Evolutionary conservation across 225 moss, liverwort and hornwort species (phyloP).

Genomic region (Marchantia paleacea): DNA sequence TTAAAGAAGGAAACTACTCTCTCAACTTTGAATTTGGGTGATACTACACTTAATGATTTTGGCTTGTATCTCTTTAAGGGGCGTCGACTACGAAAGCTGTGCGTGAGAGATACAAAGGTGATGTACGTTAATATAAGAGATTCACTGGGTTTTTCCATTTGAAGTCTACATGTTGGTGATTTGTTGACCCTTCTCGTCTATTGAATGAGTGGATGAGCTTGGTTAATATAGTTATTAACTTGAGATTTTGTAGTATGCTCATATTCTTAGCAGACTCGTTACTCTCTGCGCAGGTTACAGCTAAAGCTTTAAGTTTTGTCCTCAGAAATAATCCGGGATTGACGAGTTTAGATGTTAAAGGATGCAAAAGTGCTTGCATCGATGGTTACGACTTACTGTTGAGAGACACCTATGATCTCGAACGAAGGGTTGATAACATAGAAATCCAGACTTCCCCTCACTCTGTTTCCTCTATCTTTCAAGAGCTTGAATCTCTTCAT

Average conservation of each 20-base stretch:
- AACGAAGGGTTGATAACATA: background rate
- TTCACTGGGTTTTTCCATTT: background rate
- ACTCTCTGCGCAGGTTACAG: constrained; percentile 50
- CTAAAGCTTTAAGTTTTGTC: constrained; percentile 41
- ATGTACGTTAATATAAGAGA: too few species aligned
- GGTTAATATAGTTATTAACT: too few species aligned
- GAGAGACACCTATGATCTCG: too few species aligned
- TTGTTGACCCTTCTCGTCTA: background rate
- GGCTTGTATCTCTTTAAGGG: constrained; percentile 56
- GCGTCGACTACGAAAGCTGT: constrained; percentile 50
- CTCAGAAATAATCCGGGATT: constrained; percentile 51
- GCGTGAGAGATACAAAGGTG: constrained; percentile 69
- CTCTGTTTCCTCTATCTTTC: constrained; percentile 22
- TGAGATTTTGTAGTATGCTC: too few species aligned
- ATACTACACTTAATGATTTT: constrained; percentile 49
- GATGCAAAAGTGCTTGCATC: constrained; percentile 48
- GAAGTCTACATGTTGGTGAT: background rate
- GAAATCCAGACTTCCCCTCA: background rate
- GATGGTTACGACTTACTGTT: constrained; percentile 17
- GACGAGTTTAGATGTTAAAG: constrained; percentile 55
- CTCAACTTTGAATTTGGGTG: constrained; percentile 52
- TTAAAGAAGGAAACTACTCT: constrained; percentile 40
- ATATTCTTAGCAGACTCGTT: background rate
- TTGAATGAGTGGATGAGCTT: background rate
- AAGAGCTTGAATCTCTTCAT: constrained; percentile 31